These are phyloP conservation scores for Sclerotinia sclerotiorum DNA, from an alignment of 2,329 filamentous ascomycete species.

Conservation along the genomic window DNA sequence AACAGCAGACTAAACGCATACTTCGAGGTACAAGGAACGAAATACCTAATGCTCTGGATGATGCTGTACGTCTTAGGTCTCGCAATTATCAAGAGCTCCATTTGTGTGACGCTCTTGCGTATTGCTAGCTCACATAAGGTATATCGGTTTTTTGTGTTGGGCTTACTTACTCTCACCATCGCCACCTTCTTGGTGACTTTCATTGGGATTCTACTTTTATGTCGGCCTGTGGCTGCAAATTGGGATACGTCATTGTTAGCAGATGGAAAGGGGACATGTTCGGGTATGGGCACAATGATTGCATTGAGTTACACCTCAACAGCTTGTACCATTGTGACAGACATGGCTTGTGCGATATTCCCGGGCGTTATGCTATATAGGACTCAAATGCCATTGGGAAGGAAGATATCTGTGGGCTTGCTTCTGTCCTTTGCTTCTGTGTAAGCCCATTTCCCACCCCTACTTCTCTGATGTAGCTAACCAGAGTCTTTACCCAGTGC, in stretches of 20 bases:
- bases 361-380: constrained; percentile 41
- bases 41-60: constrained; percentile 29
- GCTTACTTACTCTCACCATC: constrained; percentile 17
- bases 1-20: constrained; percentile 27
- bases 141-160: constrained; percentile 14
- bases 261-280: constrained; percentile 27
- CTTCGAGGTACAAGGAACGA: constrained; percentile 26
- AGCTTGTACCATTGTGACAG: constrained; percentile 41
- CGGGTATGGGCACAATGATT: constrained; percentile 29
- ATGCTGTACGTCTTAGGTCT: constrained; percentile 31
- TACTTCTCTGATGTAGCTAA: neutral
- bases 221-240: constrained; percentile 30
- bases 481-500: neutral
- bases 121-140: constrained; percentile 23
- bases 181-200: constrained; percentile 29
- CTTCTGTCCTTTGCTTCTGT: constrained; percentile 29
- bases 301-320: constrained; percentile 39
- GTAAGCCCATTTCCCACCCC: neutral
- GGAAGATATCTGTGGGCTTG: constrained; percentile 35
- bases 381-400: constrained; percentile 38
- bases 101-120: constrained; percentile 32
- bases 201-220: constrained; percentile 29
- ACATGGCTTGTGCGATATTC: constrained; percentile 39
- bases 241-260: constrained; percentile 26
- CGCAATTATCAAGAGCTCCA: constrained; percentile 31